Evolutionary conservation across 805 yeast genomes (phyloP), one percentile per base, ranked within the genome.

Genomic region (Sporopachydermia lactativora): DNA sequence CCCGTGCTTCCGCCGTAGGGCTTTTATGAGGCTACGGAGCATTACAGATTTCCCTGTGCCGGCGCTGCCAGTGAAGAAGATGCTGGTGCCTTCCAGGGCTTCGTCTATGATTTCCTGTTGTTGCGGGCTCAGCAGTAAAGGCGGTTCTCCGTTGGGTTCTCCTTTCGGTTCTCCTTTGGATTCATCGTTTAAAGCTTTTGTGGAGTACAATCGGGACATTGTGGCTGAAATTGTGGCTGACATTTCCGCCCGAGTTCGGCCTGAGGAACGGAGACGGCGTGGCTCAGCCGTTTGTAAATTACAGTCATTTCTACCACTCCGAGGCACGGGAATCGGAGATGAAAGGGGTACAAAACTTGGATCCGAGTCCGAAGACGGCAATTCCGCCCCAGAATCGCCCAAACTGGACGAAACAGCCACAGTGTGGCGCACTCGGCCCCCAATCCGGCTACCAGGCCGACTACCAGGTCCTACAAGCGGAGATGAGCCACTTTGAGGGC

Each of bases 21-120:
- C 65, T 15, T 60, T 53, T 15, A 92, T 85, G 18, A 92, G 62
- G 34, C 77, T 74, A 39, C 75, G 69, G 39, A 92, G 61, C n/a
- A 92, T 63, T 3, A 92, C 80, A 1, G 98, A 89, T 55, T 92
- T 92, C 54, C 98, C 98, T 0, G 98, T 92, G 52, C 98, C 98
- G 0, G 98, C 98, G 24, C 96, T 85, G 39, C 98, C 98, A 0
- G 98, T 92, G 55, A 83, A 92, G 54, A 92, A 92, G 2, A 92
- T 60, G 44, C 79, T 83, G 14, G 65, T 61, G 0, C 94, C 86
- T 16, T 64, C 53, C 36, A 72, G 58, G 0, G 79, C 94, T 41
- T 82, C 58, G 5, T 75, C 71, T 6, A 83, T 66, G 16, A 92
- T 76, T 17, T 52, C 51, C 41, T 59, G 54, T 55, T 76, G 83